These are phyloP conservation scores for Wickerhamomyces sydowiorum DNA, from an alignment of 805 yeast genomes.

Conservation along the genomic window DNA sequence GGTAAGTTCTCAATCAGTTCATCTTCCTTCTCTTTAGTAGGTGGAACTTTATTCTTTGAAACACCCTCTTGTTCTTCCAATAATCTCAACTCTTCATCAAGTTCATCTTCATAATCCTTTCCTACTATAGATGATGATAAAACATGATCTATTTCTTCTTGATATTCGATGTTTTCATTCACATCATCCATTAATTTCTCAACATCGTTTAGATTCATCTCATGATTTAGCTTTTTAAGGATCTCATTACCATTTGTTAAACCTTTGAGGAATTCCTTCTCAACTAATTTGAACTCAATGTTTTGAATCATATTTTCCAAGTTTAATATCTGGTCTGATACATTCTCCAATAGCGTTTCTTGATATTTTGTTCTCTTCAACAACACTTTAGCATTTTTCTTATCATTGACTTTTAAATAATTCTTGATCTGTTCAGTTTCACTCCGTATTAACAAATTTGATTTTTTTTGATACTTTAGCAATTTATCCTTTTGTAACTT, in stretches of 20 bases:
- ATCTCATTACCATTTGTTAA: constrained; percentile 76
- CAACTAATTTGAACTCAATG: constrained; percentile 86
- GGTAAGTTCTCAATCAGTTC: constrained; percentile 16
- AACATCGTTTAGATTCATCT: constrained; percentile 72
- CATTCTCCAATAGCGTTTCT: constrained; percentile 58
- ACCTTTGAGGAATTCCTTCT: constrained; percentile 78
- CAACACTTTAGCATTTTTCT: constrained; percentile 58
- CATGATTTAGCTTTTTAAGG: constrained; percentile 68
- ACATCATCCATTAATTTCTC: constrained; percentile 80
- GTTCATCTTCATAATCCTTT: constrained; percentile 44
- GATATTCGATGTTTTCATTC: constrained; percentile 75
- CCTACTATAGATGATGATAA: constrained; percentile 33
- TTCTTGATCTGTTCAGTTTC: constrained; percentile 41
- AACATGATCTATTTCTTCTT: constrained; percentile 60
- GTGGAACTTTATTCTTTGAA: neutral
- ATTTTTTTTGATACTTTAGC: constrained; percentile 54
- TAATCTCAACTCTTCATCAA: constrained; percentile 55
- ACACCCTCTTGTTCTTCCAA: constrained; percentile 43
- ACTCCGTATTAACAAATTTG: constrained; percentile 48
- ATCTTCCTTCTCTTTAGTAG: neutral
- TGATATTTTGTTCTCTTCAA: constrained; percentile 80
- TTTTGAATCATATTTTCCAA: constrained; percentile 73
- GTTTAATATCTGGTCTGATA: constrained; percentile 73
- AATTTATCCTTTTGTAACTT: constrained; percentile 86
- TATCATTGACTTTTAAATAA: constrained; percentile 23